These are phyloP conservation scores for Eucalyptus albens DNA, from an alignment of 345 rosid species.

Conservation along the genomic window DNA sequence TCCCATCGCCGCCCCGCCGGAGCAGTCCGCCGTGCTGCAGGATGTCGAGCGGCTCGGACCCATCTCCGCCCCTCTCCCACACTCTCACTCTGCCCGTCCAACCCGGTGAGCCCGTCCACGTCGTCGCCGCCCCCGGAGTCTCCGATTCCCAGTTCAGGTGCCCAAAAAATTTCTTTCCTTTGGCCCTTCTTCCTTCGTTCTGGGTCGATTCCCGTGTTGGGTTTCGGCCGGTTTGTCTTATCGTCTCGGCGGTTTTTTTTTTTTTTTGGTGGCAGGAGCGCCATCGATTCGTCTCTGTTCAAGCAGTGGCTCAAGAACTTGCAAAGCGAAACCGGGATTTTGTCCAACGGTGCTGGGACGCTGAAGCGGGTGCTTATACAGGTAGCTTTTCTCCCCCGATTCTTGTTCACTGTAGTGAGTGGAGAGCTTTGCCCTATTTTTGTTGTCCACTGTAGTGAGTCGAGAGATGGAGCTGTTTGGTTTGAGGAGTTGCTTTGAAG, in stretches of 20 bases:
- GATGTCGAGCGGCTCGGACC: neutral
- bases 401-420: neutral
- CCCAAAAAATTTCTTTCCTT: neutral
- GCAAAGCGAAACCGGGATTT: conserved; percentile 67
- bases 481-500: neutral
- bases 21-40: neutral
- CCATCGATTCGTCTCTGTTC: conserved; percentile 68
- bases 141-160: conserved; percentile 64
- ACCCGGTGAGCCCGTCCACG: conserved; percentile 17
- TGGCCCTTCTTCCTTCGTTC: neutral
- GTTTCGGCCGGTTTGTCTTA: neutral
- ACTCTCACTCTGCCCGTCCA: neutral
- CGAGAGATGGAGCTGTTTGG: neutral
- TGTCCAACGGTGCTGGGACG: conserved; percentile 39
- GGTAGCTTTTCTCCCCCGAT: conserved; percentile 10
- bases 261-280: conserved; percentile 21
- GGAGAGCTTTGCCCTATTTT: neutral
- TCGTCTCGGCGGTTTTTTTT: too few species aligned
- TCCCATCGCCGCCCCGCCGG: neutral
- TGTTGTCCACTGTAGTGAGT: neutral
- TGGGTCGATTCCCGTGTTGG: neutral
- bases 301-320: conserved; percentile 71
- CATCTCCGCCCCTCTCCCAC: neutral
- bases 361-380: conserved; percentile 64
- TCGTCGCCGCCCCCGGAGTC: conserved; percentile 54